Base-by-base conservation (phyloP, 106 monocot species). In the Agapanthus africanus region DNA sequence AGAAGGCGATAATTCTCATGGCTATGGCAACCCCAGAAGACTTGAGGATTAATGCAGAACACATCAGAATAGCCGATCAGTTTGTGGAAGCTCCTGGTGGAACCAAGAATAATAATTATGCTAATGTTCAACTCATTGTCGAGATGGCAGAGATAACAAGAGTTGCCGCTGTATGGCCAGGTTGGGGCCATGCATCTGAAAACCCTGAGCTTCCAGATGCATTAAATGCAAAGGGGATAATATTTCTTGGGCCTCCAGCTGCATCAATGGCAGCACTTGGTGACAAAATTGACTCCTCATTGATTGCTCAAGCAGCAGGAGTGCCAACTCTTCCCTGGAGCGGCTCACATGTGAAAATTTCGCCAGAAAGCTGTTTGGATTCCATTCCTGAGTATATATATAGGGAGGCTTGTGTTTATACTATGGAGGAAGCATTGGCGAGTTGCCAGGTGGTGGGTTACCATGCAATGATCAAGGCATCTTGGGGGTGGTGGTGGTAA, bases 401-500 rank as follows among this genome's bases (percentile, higher is more conserved):
- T 59, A 78, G 76, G 18, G 54, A 91, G 66, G 95, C 95, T 68
- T 97, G 95, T 81, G 88, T 97, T 67, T 81, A 74, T 77, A 86
- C 88, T 54, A 97, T 86, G 42, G 95, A 97, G 64, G 95, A 97
- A 73, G 95, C 95, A 62, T 74, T 97, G 41, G 80, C 88, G 70
- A 97, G 88, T 59, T 97, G 91, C 76, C 91, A 91, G 60, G 84
- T 79, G 52, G 82, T 97, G 18, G 91, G 95, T 27, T 97, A 91
- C 78, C 95, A 91, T 44, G 91, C 91, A 47, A 97, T 97, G 95
- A 97, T 97, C 73, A 97, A 97, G 67, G 95, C 95, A 66, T 97
- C 95, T n/a, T 97, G 95, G 95, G n/a, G 95, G 95, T 70, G 95
- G 95, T 47, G 95, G 95, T 41, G 95, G 95, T 36, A 97, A 97